Base-by-base conservation (phyloP, 2,329 filamentous ascomycete species). In the Sporothrix dimorphospora region DNA sequence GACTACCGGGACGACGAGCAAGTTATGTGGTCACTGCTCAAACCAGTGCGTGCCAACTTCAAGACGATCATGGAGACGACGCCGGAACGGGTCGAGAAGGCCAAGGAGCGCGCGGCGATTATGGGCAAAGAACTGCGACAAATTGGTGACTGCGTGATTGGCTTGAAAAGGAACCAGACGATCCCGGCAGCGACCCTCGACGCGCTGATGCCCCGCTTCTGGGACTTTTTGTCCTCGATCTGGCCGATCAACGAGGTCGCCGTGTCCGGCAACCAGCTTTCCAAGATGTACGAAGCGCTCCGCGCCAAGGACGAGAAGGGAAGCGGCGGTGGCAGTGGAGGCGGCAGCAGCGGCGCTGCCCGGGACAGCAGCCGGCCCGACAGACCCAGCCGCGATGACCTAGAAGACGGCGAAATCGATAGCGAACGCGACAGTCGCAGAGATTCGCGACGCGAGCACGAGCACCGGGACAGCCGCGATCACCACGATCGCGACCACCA, bases 171-270 rank as follows among this genome's bases (percentile, higher is more conserved):
- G 71, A 80, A 79, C 69, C 76, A 75, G 30, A 76, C 76, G 53
- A 77, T 80, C 14, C 76, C 77, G 24, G 67, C 73, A 16, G 76
- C 77, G 59, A 75, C 77, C 73, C 75, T 81, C 27, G 80, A 81
- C 19, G 77, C 76, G 16, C 73, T 82, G 55, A 81, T 81, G 76
- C 79, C 80, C 21, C 78, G 80, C 40, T 82, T 82, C 71, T 82
- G 81, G 81, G 80, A 81, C 70, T 81, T 82, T 70, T 71, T 82
- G 70, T 81, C 80, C 4, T 81, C 80, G 8, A 81, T 82, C 70
- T 82, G 80, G 80, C 80, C 80, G 12, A 77, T 82, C 30, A 79
- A 80, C 34, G 79, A 82, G 6, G 78, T 80, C 40, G 79, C 78
- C 19, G 80, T 82, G 7, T 79, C 80, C 0, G 81, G 81, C 24